Evolutionary conservation across 1,284 basidiomycete species (phyloP).

Genomic region (Moesziomyces globuligerus): DNA sequence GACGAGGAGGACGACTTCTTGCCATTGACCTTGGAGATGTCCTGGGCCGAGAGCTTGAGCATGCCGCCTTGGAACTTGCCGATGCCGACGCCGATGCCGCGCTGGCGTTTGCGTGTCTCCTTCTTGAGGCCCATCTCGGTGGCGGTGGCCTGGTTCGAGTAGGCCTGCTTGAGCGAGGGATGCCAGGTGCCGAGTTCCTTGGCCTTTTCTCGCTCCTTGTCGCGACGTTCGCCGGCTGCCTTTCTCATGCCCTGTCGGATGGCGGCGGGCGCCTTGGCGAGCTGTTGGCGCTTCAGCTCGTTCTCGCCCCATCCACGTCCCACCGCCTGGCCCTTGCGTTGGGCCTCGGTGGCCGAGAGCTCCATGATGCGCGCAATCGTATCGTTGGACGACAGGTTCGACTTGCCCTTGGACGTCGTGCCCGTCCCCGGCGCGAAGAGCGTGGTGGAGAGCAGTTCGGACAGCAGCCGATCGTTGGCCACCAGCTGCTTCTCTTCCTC

Average conservation of each 20-base stretch:
- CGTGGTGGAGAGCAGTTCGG: conserved; percentile 62
- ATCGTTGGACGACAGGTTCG: conserved; percentile 56
- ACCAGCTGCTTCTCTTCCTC: conserved; percentile 57
- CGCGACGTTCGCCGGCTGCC: conserved; percentile 56
- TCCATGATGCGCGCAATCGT: conserved; percentile 60
- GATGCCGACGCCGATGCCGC: conserved; percentile 62
- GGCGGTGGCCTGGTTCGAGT: conserved; percentile 43
- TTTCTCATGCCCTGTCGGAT: conserved; percentile 56
- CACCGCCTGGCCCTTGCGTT: conserved; percentile 44
- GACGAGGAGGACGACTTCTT: conserved; percentile 11
- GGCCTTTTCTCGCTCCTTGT: conserved; percentile 58
- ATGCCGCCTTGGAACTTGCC: conserved; percentile 60
- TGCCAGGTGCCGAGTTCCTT: conserved; percentile 65
- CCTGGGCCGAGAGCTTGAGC: conserved; percentile 51
- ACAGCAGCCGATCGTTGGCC: conserved; percentile 62
- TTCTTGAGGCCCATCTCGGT: conserved; percentile 52
- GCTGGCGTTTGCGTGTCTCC: conserved; percentile 46
- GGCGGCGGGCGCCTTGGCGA: conserved; percentile 56
- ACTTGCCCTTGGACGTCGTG: conserved; percentile 42
- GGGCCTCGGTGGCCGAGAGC: conserved; percentile 45
- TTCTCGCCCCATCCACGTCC: conserved; percentile 61
- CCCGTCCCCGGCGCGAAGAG: conserved; percentile 61
- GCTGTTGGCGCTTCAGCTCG: conserved; percentile 51
- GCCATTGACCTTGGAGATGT: conserved; percentile 57
- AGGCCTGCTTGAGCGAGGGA: conserved; percentile 50